Evolutionary conservation across 176 grass and related monocot genomes (phyloP).

Genomic region (Alopecurus myosuroides): DNA sequence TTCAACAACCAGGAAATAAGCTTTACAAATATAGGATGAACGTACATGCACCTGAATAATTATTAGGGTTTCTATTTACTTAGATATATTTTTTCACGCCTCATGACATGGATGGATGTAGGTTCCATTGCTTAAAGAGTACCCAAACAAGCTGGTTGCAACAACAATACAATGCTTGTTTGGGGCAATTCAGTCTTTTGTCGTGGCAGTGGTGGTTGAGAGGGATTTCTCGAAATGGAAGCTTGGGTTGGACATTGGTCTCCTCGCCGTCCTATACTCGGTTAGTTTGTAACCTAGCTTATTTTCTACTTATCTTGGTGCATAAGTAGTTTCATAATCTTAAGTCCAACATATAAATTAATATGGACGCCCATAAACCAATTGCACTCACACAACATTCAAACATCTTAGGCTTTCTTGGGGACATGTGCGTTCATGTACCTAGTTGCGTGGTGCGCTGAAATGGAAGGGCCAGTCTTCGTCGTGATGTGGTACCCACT

Average conservation of each 20-base stretch:
- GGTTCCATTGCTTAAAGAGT: constrained; percentile 52
- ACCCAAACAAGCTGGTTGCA: constrained; percentile 64
- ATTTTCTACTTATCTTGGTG: not conserved
- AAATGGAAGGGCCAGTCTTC: constrained; percentile 59
- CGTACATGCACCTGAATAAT: too few species aligned
- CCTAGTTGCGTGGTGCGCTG: constrained; percentile 66
- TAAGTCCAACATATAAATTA: not conserved
- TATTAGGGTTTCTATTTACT: not conserved
- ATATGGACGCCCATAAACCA: not conserved
- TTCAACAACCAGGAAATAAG: too few species aligned
- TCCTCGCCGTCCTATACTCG: constrained; percentile 46
- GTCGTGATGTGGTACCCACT: constrained; percentile 58
- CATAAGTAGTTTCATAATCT: not conserved
- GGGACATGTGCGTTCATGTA: constrained; percentile 60
- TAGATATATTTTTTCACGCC: too few species aligned
- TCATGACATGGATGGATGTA: not conserved
- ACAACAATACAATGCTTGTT: constrained; percentile 41
- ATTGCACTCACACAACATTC: not conserved
- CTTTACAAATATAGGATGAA: too few species aligned
- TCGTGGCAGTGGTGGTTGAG: constrained; percentile 43
- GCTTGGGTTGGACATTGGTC: constrained; percentile 45
- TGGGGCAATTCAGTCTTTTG: constrained; percentile 43
- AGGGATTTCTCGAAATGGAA: constrained; percentile 49
- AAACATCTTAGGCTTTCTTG: not conserved
- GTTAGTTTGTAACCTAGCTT: not conserved